These are phyloP conservation scores for Melaleuca quinquenervia DNA, from an alignment of 345 rosid genomes.

Conservation along the genomic window DNA sequence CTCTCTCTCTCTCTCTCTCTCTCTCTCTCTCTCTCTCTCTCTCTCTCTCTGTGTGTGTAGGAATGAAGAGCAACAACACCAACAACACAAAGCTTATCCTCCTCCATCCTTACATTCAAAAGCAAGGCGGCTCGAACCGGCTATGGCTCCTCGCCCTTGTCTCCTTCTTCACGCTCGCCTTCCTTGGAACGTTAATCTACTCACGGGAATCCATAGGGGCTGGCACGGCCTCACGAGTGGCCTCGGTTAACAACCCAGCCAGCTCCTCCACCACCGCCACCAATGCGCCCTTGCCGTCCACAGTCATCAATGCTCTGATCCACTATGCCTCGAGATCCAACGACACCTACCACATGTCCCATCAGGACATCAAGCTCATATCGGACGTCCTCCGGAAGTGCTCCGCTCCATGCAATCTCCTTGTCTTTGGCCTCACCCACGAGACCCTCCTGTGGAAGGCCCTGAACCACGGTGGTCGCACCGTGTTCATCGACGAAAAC, in stretches of 20 bases:
- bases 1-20: background rate
- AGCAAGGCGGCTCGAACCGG: constrained; percentile 74
- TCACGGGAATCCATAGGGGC: constrained; percentile 41
- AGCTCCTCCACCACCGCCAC: constrained; percentile 6
- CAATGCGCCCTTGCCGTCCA: constrained; percentile 39
- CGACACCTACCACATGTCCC: constrained; percentile 64
- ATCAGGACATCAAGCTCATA: constrained; percentile 62
- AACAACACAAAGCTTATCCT: constrained; percentile 88
- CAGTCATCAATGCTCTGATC: constrained; percentile 65
- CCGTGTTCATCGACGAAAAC: constrained; percentile 85
- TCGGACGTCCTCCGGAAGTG: constrained; percentile 78
- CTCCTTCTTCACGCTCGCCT: constrained; percentile 74
- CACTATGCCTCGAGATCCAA: constrained; percentile 82
- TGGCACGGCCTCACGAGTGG: background rate
- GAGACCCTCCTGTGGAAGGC: constrained; percentile 97
- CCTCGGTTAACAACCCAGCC: constrained; percentile 1
- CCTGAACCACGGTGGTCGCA: constrained; percentile 77
- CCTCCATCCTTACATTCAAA: constrained; percentile 84
- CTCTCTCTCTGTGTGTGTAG: background rate
- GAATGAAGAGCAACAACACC: constrained; percentile 42
- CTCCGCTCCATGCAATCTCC: constrained; percentile 76
- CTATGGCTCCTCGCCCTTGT: constrained; percentile 81
- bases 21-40: background rate
- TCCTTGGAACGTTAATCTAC: constrained; percentile 70
- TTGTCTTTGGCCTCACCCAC: constrained; percentile 81